Percentiles rank a stretch among this genome's conserved stretches.
phyloP scores from a whole-genome alignment of 345 rosid species.

The Orychophragmus violaceus region DNA sequence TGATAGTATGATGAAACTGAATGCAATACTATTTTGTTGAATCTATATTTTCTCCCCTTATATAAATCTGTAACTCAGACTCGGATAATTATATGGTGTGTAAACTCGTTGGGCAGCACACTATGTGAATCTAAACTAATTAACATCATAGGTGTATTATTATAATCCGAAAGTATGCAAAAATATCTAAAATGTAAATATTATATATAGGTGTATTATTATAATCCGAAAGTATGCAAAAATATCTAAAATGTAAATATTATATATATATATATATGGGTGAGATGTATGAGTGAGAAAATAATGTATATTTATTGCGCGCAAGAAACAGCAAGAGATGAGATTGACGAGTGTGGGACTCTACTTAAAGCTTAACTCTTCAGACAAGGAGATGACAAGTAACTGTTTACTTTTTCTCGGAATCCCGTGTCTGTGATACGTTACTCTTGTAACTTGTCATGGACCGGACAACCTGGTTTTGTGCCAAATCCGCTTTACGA shows the following conservation, averaged over 20 bases:
- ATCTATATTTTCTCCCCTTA: neutral
- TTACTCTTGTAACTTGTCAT: neutral
- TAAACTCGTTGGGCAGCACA: neutral
- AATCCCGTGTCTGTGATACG: neutral
- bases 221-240: neutral
- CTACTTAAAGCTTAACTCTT: neutral
- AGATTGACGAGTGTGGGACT: conserved; percentile 26
- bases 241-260: neutral
- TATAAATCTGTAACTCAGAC: neutral
- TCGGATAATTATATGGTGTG: neutral
- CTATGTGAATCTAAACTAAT: neutral
- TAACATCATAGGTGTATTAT: neutral
- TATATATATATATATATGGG: neutral
- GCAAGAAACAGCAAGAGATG: conserved; percentile 19
- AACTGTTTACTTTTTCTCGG: neutral
- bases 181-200: neutral
- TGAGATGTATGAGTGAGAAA: neutral
- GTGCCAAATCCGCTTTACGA: neutral
- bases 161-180: neutral
- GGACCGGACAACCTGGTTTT: neutral
- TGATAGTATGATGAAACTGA: neutral
- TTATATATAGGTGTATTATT: neutral
- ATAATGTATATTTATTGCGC: neutral
- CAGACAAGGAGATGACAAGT: neutral
- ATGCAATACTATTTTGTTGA: neutral